Percentiles rank a stretch among this genome's conserved stretches.
phyloP scores from a whole-genome alignment of 345 rosid genomes.

The Bruguiera parviflora region DNA sequence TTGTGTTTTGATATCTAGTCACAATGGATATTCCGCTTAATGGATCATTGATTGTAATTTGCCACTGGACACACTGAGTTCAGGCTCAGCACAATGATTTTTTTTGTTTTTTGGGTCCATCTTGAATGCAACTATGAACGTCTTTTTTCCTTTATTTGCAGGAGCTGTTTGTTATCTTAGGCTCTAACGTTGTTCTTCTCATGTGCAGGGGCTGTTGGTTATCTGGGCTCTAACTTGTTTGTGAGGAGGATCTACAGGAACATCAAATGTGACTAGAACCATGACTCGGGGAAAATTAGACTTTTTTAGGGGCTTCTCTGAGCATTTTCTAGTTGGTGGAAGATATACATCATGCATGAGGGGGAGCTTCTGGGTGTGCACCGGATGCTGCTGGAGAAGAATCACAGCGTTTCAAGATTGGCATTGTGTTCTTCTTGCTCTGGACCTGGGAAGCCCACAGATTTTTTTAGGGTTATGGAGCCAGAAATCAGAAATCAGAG shows the following conservation, averaged over 20 bases:
- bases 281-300: background rate
- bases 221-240: constrained; percentile 85
- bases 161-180: background rate
- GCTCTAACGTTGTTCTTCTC: background rate
- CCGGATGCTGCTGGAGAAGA: constrained; percentile 13
- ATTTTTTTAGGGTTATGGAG: constrained; percentile 28
- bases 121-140: no score
- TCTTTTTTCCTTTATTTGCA: no score
- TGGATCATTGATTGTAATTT: no score
- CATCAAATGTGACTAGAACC: constrained; percentile 83
- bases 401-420: constrained; percentile 28
- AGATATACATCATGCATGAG: background rate
- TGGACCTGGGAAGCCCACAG: constrained; percentile 35
- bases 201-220: constrained; percentile 84
- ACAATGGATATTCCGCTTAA: no score
- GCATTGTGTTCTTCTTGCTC: constrained; percentile 29
- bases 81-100: no score
- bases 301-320: constrained; percentile 24
- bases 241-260: constrained; percentile 96
- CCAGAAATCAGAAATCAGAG: constrained; percentile 46
- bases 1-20: no score
- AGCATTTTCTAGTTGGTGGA: constrained; percentile 3
- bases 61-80: no score
- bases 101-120: no score
- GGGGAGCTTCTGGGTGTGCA: constrained; percentile 31